Evolutionary conservation across 495 filamentous ascomycete species (phyloP), one percentile per base, ranked within the genome.

Genomic region (Neurospora sp.): DNA sequence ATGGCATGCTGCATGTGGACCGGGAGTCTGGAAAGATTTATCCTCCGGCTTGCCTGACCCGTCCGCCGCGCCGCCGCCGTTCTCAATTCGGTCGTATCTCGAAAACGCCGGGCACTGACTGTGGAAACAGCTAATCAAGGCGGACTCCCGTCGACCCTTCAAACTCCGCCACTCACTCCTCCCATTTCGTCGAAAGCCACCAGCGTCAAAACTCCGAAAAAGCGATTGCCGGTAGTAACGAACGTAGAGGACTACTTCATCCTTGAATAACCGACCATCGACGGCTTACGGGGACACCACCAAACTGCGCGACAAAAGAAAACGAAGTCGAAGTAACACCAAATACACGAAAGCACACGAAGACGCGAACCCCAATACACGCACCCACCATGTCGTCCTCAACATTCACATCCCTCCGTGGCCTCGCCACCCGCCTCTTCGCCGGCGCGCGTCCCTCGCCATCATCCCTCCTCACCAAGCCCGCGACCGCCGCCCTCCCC

Each of bases 401-500:
- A 68, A 41, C 73, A 39, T 27, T 76, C 73, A 69, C 53, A 9
- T 74, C 72, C 71, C 74, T 80, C 72, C 74, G 78, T 37, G 79
- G 76, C 73, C 72, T 79, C 42, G 75, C 79, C 75, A 76, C 79
- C 18, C 75, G 72, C 44, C 71, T 80, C 68, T 37, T 77, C 42
- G 14, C 42, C 22, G 53, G 22, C 73, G 42, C 42, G 42, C 76
- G 72, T 31, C 46, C 74, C 39, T 44, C 71, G 20, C 16, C 69
- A 46, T 39, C 69, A 69, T 46, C 70, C 31, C 53, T 70, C 35
- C 42, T 70, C 22, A 71, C 12, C 8, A 16, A 38, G 14, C 53
- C 72, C 53, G 68, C 39, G 38, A 70, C 73, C 42, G 18, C 76
- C 73, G 16, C 46, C 71, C 38, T 4, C 16, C 48, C 0, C 48